Evolutionary conservation across 768 basidiomycete genomes (phyloP), one percentile per base, ranked within the genome.

Genomic region (Hebeloma cylindrosporum): DNA sequence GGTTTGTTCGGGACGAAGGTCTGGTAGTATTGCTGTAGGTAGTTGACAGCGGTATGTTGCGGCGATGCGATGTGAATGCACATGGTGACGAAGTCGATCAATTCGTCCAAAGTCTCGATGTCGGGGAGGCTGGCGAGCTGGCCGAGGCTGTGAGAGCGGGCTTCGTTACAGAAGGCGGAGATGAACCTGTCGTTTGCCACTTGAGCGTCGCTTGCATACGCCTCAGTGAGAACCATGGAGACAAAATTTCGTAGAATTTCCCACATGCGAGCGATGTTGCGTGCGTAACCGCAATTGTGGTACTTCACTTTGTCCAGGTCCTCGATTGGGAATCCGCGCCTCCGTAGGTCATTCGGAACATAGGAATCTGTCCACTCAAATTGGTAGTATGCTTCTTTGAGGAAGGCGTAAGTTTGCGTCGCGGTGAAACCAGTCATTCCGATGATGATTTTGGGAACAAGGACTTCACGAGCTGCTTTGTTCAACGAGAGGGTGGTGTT

Each of bases 31-130:
- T 65, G 64, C 46, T 65, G 64, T 17, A 65, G 56, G 41, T 64
- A 65, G 44, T 65, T 65, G 46, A 65, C 60, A 2, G 64, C 64
- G 21, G 63, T 65, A 40, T 65, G 64, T 47, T 65, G 64, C 3
- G 62, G 57, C 9, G 60, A 49, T 10, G 64, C 62, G 41, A 63
- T 60, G 45, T 65, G 62, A 30, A 65, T 64, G 51, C 60, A 60
- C 62, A 65, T 64, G 0, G 61, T 63, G 34, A 59, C 56, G 16
- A 57, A 38, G 48, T 65, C 59, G 43, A 64, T 59, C 25, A 64
- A 40, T 11, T 56, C 55, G 27, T 58, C 56, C 20, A 64, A 38
- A 0, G 62, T 65, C 25, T 45, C 48, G 45, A 61, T 51, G 4
- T 33, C 39, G 7, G 64, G 64, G 53, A 65, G 64, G 29, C 50